Conservation (phyloP, 257 asterid species). For the Jaltomata sinuosa region DNA sequence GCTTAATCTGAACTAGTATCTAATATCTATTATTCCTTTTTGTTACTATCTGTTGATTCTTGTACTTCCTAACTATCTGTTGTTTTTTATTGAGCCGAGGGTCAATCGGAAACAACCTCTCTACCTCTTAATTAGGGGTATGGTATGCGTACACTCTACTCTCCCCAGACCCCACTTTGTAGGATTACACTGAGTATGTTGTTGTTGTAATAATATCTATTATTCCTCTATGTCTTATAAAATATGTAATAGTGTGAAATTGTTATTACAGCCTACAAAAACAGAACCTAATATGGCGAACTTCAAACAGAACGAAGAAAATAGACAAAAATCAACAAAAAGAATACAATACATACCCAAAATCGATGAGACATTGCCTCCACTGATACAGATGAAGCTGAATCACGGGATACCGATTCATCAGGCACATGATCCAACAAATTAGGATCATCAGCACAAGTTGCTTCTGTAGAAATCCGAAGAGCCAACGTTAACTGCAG, state of each 20-base stretch:
- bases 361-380: constrained; percentile 78
- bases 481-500: constrained; percentile 85
- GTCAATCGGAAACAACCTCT: too few species aligned
- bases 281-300: background rate
- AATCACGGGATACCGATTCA: constrained; percentile 34
- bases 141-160: too few species aligned
- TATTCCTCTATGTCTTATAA: background rate
- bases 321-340: background rate
- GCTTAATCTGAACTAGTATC: too few species aligned
- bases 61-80: too few species aligned
- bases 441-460: constrained; percentile 76
- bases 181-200: too few species aligned
- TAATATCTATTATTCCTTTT: too few species aligned
- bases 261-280: background rate
- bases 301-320: background rate
- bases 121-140: too few species aligned
- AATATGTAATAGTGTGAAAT: background rate
- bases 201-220: too few species aligned
- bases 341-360: constrained; percentile 40
- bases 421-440: constrained; percentile 65
- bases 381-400: constrained; percentile 29
- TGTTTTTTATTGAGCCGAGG: too few species aligned
- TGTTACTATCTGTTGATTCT: too few species aligned
- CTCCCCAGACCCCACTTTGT: too few species aligned
- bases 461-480: constrained; percentile 71